A percentile compares a stretch with the other conserved stretches of the same genome.
Conservation (phyloP, 1,284 basidiomycete genomes). For the Bjerkandera adusta region DNA sequence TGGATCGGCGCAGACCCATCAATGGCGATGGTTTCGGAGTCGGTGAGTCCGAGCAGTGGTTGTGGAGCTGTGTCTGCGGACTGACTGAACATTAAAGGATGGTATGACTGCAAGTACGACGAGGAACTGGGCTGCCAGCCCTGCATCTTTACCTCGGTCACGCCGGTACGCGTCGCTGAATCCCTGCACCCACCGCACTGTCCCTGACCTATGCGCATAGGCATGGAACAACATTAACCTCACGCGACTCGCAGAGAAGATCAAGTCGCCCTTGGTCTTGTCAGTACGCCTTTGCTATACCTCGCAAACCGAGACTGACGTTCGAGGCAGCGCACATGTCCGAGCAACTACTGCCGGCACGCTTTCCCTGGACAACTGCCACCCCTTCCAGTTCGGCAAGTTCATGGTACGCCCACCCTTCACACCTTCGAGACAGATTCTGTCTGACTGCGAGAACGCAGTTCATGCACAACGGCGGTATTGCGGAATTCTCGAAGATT, state of each 20-base stretch:
- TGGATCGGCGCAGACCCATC: conserved; percentile 81
- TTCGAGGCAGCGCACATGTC: conserved; percentile 72
- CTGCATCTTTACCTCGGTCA: conserved; percentile 96
- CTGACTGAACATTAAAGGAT: conserved; percentile 45
- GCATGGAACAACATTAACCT: conserved; percentile 96
- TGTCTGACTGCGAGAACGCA: conserved; percentile 76
- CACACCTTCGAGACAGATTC: conserved; percentile 65
- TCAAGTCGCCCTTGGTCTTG: conserved; percentile 93
- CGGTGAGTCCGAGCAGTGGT: conserved; percentile 51
- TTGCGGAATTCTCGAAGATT: conserved; percentile 78
- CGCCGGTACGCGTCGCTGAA: conserved; percentile 66
- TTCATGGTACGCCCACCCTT: conserved; percentile 65
- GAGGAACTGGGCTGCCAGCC: conserved; percentile 83
- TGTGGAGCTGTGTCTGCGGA: not conserved
- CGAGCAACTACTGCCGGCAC: conserved; percentile 85
- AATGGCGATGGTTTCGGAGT: conserved; percentile 98
- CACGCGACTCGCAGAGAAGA: conserved; percentile 88
- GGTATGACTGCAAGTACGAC: conserved; percentile 82
- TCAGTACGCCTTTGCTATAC: conserved; percentile 36
- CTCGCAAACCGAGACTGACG: not conserved
- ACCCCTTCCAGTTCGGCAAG: conserved; percentile 86
- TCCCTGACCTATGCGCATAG: conserved; percentile 35
- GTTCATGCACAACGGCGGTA: conserved; percentile 96
- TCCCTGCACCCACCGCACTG: too few species aligned
- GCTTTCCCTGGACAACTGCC: conserved; percentile 91